Percentiles rank a stretch among this genome's conserved stretches.
These are phyloP conservation scores for Colletotrichum euphorbiae DNA, from an alignment of 2,329 filamentous ascomycete species.

Conservation along the genomic window DNA sequence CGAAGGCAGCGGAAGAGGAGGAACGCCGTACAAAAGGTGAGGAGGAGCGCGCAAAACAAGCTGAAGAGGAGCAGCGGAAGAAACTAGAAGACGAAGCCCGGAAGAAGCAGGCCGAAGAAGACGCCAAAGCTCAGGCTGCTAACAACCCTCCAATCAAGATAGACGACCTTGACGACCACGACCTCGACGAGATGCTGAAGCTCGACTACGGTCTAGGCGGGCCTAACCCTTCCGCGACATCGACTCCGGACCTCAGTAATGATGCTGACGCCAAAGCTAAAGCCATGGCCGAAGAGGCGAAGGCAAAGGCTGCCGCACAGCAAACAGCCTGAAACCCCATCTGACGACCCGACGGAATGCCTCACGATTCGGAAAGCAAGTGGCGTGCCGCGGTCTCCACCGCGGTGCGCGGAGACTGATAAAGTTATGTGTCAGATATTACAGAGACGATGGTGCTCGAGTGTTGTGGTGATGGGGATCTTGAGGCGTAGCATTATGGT, in stretches of 20 bases:
- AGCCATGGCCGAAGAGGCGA: slow-evolving; percentile 21
- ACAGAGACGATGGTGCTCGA: neutral
- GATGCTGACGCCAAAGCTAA: slow-evolving; percentile 33
- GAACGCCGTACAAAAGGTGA: slow-evolving; percentile 22
- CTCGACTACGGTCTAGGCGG: slow-evolving; percentile 14
- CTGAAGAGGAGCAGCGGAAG: slow-evolving; percentile 9
- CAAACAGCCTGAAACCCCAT: neutral
- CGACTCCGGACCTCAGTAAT: neutral
- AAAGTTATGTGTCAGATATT: neutral
- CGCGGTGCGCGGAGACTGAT: neutral
- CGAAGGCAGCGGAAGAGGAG: slow-evolving; percentile 25
- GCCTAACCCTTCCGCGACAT: neutral
- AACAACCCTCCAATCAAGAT: neutral
- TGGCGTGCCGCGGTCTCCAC: neutral
- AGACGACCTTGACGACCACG: slow-evolving; percentile 14
- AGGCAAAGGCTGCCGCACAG: slow-evolving; percentile 13
- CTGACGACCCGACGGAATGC: neutral
- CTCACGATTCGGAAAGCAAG: neutral
- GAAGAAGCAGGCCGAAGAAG: slow-evolving; percentile 1
- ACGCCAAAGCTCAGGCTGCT: neutral
- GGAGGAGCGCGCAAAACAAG: slow-evolving; percentile 16
- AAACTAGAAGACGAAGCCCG: slow-evolving; percentile 6
- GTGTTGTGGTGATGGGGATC: slow-evolving; percentile 1
- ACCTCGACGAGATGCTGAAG: slow-evolving; percentile 15
- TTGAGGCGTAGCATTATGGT: neutral